A percentile compares a stretch with the other conserved stretches of the same genome.
Conservation (phyloP, 805 yeast genomes). For the Isabelozyma heimii region DNA sequence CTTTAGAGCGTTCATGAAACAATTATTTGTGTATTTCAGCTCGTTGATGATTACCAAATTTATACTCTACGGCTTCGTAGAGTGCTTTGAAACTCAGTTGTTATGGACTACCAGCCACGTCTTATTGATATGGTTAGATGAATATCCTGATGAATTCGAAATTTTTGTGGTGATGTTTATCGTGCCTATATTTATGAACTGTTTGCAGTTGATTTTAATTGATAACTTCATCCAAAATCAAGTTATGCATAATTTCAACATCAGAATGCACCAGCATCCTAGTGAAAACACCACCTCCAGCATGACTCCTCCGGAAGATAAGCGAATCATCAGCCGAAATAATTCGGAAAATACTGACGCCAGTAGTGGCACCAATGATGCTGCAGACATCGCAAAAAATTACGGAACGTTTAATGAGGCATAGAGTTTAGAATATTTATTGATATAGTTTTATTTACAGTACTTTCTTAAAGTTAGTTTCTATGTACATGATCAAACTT, state of each 20-base stretch:
- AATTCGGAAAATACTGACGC: neutral
- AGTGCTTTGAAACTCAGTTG: conserved; percentile 56
- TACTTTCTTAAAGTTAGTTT: neutral
- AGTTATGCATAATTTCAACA: conserved; percentile 32
- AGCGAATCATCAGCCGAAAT: neutral
- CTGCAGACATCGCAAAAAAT: neutral
- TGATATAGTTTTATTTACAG: neutral
- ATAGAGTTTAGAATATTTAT: neutral
- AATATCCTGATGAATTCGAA: conserved; percentile 71
- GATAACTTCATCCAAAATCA: conserved; percentile 72
- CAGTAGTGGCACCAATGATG: neutral
- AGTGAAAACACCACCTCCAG: conserved; percentile 7
- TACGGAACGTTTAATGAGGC: conserved; percentile 4
- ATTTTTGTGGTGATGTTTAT: conserved; percentile 84
- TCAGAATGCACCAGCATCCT: conserved; percentile 9
- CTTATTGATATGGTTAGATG: conserved; percentile 79
- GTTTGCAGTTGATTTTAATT: conserved; percentile 68
- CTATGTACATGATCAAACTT: neutral
- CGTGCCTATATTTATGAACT: conserved; percentile 71
- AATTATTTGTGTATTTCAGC: conserved; percentile 62
- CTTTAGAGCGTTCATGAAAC: conserved; percentile 60
- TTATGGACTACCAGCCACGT: conserved; percentile 61
- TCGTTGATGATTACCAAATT: conserved; percentile 68
- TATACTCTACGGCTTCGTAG: conserved; percentile 57
- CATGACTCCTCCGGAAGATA: neutral